Percentiles rank a stretch among this genome's conserved stretches.
Evolutionary conservation across 257 asterid genomes (phyloP).

Genomic region (Scutellaria galericulata): DNA sequence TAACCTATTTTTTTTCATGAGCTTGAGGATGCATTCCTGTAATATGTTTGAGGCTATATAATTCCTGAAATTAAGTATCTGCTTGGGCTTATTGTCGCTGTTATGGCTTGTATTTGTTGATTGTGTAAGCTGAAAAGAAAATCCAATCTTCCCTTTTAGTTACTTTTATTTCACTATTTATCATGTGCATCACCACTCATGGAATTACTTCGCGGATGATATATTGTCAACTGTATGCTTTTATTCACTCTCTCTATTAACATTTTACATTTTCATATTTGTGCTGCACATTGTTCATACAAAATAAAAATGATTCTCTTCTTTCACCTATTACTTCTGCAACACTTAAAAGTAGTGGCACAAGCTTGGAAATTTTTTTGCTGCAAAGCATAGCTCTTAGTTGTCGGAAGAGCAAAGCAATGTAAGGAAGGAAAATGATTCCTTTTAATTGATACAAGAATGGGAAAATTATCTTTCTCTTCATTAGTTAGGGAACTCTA

Average conservation of each 20-base stretch:
- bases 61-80: slow-evolving; percentile 9
- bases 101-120: slow-evolving; percentile 12
- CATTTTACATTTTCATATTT: not conserved
- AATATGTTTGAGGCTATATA: slow-evolving; percentile 17
- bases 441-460: slow-evolving; percentile 1
- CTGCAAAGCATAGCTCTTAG: not conserved
- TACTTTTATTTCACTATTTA: not conserved
- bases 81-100: slow-evolving; percentile 19
- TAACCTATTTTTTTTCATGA: slow-evolving; percentile 9
- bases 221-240: not conserved
- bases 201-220: not conserved
- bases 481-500: not conserved
- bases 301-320: not conserved
- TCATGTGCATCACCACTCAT: not conserved
- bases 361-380: not conserved
- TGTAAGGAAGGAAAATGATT: not conserved
- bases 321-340: slow-evolving; percentile 3
- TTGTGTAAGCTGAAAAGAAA: slow-evolving; percentile 15
- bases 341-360: not conserved
- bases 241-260: not conserved
- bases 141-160: not conserved
- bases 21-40: slow-evolving; percentile 3
- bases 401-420: too few species aligned
- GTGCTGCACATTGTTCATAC: not conserved
- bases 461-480: not conserved